phyloP scores from a whole-genome alignment of 176 grass and related monocot species.

The Elymus sibiricus region DNA sequence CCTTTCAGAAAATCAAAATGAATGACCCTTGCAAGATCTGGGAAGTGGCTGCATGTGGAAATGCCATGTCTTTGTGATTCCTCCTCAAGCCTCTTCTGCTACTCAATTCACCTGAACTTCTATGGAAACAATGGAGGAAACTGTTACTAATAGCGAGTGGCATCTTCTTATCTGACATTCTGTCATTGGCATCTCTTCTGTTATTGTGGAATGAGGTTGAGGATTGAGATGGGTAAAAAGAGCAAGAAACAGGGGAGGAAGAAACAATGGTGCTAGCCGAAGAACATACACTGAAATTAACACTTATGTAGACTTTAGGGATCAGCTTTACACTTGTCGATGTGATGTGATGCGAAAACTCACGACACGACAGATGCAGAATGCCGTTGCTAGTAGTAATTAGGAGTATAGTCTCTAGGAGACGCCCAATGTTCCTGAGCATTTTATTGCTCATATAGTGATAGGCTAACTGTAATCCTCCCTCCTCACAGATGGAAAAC shows the following conservation, averaged over 20 bases:
- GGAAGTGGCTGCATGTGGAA: too few species aligned
- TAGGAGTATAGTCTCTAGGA: not conserved
- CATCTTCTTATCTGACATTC: not conserved
- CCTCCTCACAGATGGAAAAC: not conserved
- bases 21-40: too few species aligned
- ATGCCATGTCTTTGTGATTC: too few species aligned
- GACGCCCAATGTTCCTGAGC: slow-evolving; percentile 21
- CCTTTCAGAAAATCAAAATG: slow-evolving; percentile 25
- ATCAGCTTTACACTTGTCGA: slow-evolving; percentile 26
- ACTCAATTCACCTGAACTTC: too few species aligned
- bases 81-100: too few species aligned
- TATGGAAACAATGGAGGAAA: too few species aligned
- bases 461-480: slow-evolving; percentile 17
- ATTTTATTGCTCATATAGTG: slow-evolving; percentile 31
- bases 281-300: not conserved
- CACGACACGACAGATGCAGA: slow-evolving; percentile 18
- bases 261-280: not conserved
- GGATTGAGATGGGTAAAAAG: not conserved
- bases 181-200: not conserved
- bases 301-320: not conserved
- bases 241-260: slow-evolving; percentile 1
- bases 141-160: not conserved
- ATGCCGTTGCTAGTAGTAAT: not conserved
- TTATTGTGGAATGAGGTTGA: not conserved
- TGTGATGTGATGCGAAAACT: slow-evolving; percentile 14